Evolutionary conservation across 2,329 filamentous ascomycete species (phyloP).

Genomic region (Trichoderma endophyticum): DNA sequence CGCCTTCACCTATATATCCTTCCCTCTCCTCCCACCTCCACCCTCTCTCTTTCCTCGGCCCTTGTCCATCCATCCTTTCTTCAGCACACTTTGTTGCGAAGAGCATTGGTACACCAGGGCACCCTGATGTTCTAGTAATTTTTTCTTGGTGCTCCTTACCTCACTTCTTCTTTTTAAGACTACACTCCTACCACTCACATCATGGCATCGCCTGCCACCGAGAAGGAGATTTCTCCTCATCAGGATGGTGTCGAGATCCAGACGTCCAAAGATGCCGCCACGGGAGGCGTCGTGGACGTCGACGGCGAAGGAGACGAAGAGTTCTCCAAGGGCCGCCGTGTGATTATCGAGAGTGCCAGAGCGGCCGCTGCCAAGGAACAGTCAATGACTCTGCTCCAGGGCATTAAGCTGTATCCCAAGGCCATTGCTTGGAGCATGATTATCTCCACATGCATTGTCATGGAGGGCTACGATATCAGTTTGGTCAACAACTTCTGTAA

Average conservation of each 20-base stretch:
- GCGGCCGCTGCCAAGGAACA: slow-evolving; percentile 60
- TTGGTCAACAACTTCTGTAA: slow-evolving; percentile 77
- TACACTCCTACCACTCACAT: not conserved
- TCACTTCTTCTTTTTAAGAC: not conserved
- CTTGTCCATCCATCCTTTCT: not conserved
- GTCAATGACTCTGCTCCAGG: slow-evolving; percentile 70
- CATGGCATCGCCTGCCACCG: not conserved
- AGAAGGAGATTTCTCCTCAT: slow-evolving; percentile 4
- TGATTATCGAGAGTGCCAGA: slow-evolving; percentile 35
- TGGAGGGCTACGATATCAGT: slow-evolving; percentile 86
- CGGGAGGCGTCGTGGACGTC: not conserved
- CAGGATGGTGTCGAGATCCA: not conserved
- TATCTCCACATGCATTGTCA: slow-evolving; percentile 86
- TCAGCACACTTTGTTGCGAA: not conserved
- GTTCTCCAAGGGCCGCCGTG: slow-evolving; percentile 27
- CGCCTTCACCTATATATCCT: slow-evolving; percentile 2
- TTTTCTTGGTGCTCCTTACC: not conserved
- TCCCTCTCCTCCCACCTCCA: not conserved
- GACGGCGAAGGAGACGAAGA: slow-evolving; percentile 17
- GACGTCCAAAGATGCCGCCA: slow-evolving; percentile 1
- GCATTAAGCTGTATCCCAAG: slow-evolving; percentile 80
- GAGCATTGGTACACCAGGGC: not conserved
- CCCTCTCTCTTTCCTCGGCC: not conserved
- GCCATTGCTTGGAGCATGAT: slow-evolving; percentile 79
- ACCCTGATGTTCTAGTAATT: not conserved